Evolutionary conservation across 2,329 filamentous ascomycete species (phyloP), one percentile per base, ranked within the genome.

Genomic region (Penicillium sp.): DNA sequence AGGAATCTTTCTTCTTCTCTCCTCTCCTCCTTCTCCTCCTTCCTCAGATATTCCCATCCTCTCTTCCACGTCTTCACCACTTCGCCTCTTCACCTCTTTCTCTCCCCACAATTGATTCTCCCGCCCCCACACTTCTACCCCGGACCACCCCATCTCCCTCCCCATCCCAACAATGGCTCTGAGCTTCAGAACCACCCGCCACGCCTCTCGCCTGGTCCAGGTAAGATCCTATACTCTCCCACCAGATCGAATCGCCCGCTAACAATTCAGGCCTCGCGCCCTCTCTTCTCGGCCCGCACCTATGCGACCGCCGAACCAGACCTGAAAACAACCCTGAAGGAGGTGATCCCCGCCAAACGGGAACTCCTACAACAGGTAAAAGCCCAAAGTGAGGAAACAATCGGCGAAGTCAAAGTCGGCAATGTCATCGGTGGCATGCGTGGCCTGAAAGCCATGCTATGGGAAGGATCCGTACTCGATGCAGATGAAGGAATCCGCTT

Each of bases 401-500:
- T 97, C 65, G 93, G 93, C 51, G 90, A 96, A 66, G 86, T 97
- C 75, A 96, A 93, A 80, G 85, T 97, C 39, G 90, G 93, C 75
- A 96, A 94, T 76, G 90, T 90, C 18, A 85, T 97, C 63, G 94
- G 94, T 65, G 94, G 94, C 68, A 97, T 97, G 94, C 89, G 92
- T 78, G 93, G 93, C 32, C 84, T 99, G 62, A 97, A 96, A 78
- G 90, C 92, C 62, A 97, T 99, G 91, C 84, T 99, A 48, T 99
- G 94, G 94, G 94, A 99, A 76, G 94, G 94, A 40, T 97, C 92
- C 9, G 93, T 97, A 20, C 86, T 99, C 43, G 94, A 99, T 69
- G 89, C 94, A 62, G 88, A 99, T 68, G 92, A 97, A 78, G 94
- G 94, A 54, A 99, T 99, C 71, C 90, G 93, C 59, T 99, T 99